Evolutionary conservation across 495 filamentous ascomycete genomes (phyloP).

Genomic region (Echria macrotheca): DNA sequence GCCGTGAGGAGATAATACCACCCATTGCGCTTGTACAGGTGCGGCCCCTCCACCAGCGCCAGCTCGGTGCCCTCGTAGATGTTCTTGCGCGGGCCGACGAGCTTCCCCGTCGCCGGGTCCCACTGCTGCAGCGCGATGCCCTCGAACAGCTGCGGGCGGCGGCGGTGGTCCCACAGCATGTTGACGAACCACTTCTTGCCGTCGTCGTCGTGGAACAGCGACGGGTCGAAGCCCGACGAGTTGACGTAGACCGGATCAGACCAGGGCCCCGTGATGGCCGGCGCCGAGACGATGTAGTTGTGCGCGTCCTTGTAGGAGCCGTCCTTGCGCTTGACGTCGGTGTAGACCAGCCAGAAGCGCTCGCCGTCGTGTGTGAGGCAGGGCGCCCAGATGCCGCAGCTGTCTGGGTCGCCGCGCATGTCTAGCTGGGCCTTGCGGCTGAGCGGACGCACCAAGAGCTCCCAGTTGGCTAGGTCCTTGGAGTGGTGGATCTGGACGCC

Average conservation of each 20-base stretch:
- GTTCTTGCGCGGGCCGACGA: slow-evolving; percentile 43
- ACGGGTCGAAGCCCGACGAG: slow-evolving; percentile 53
- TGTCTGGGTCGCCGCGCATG: slow-evolving; percentile 53
- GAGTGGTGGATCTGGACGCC: slow-evolving; percentile 57
- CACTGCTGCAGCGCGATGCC: slow-evolving; percentile 49
- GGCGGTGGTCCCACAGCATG: slow-evolving; percentile 49
- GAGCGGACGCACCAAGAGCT: slow-evolving; percentile 53
- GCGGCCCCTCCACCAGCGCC: slow-evolving; percentile 55
- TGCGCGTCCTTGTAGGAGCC: slow-evolving; percentile 51
- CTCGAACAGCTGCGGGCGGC: slow-evolving; percentile 38
- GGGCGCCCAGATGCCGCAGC: slow-evolving; percentile 60
- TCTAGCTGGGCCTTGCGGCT: slow-evolving; percentile 55
- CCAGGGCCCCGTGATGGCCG: slow-evolving; percentile 48
- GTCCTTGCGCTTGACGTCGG: slow-evolving; percentile 53
- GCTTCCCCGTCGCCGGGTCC: slow-evolving; percentile 36
- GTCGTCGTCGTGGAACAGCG: slow-evolving; percentile 54
- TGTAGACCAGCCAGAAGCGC: slow-evolving; percentile 53
- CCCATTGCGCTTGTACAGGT: slow-evolving; percentile 57
- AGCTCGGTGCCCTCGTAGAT: slow-evolving; percentile 52
- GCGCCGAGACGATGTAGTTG: slow-evolving; percentile 48
- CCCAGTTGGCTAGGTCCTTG: slow-evolving; percentile 54
- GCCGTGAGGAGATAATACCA: slow-evolving; percentile 67
- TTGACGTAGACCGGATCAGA: slow-evolving; percentile 51
- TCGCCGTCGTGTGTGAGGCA: slow-evolving; percentile 54
- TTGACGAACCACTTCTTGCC: slow-evolving; percentile 53